phyloP scores from a whole-genome alignment of 768 basidiomycete genomes.

The Fibroporia radiculosa region DNA sequence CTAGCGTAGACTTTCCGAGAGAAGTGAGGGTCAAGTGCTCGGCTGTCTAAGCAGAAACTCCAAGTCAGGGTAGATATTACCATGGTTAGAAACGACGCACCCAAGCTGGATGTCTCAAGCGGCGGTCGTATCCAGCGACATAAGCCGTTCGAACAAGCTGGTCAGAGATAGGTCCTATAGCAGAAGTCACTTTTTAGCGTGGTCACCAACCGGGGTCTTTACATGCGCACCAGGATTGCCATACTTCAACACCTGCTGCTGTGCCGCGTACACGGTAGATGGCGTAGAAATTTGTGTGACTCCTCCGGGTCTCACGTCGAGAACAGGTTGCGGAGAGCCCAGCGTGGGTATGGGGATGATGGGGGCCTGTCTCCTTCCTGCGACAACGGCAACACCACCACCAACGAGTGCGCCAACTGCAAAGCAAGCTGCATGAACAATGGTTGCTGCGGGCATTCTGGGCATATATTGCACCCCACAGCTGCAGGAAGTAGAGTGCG shows the following conservation, averaged over 20 bases:
- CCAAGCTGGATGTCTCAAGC: constrained; percentile 90
- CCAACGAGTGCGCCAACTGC: constrained; percentile 79
- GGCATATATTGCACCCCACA: too few species aligned
- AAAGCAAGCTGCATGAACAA: constrained; percentile 66
- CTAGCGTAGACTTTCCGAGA: constrained; percentile 42
- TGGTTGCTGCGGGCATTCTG: constrained; percentile 37
- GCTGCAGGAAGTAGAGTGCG: too few species aligned
- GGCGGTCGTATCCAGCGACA: constrained; percentile 83
- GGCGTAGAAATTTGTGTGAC: neutral
- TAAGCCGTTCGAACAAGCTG: constrained; percentile 75
- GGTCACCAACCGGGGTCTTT: constrained; percentile 16
- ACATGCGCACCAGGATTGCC: constrained; percentile 68
- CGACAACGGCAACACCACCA: constrained; percentile 56
- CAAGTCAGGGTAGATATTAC: neutral
- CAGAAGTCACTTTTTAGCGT: constrained; percentile 3
- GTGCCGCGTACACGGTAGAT: constrained; percentile 14
- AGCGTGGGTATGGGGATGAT: constrained; percentile 4
- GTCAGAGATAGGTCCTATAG: constrained; percentile 82
- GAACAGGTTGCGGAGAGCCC: constrained; percentile 26
- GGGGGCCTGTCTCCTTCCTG: constrained; percentile 21
- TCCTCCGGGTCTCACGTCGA: constrained; percentile 30
- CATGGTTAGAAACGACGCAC: constrained; percentile 32
- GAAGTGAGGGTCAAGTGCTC: constrained; percentile 86
- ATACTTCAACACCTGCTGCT: constrained; percentile 52
- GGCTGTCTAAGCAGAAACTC: constrained; percentile 56